phyloP scores from a whole-genome alignment of 2,329 filamentous ascomycete species.

The Exophiala sideris region DNA sequence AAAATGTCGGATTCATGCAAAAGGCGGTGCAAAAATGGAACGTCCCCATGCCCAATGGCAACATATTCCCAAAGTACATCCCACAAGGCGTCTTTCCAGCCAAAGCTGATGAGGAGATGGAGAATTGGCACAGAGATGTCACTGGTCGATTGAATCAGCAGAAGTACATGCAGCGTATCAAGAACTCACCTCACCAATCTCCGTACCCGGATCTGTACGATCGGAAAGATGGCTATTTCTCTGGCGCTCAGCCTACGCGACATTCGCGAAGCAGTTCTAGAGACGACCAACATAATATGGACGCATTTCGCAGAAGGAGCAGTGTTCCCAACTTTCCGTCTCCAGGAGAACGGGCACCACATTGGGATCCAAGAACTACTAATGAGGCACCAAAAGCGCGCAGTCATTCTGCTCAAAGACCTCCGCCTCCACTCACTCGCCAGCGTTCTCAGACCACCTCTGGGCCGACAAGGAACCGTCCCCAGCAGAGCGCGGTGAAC shows the following conservation, averaged over 20 bases:
- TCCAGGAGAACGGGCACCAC: constrained; percentile 20
- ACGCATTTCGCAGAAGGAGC: constrained; percentile 20
- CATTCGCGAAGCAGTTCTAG: constrained; percentile 19
- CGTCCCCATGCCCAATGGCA: constrained; percentile 68
- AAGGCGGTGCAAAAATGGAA: constrained; percentile 74
- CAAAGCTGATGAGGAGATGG: constrained; percentile 72
- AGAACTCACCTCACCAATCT: constrained; percentile 32
- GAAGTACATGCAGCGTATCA: constrained; percentile 41
- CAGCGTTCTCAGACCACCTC: constrained; percentile 24
- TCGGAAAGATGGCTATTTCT: constrained; percentile 27
- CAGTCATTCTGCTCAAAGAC: constrained; percentile 26
- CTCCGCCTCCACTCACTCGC: constrained; percentile 13
- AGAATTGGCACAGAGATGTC: constrained; percentile 79
- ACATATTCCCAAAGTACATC: constrained; percentile 57
- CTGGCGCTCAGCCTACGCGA: constrained; percentile 5
- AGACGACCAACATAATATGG: constrained; percentile 18
- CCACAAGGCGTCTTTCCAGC: constrained; percentile 70
- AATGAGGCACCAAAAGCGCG: constrained; percentile 18
- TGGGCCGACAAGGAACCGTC: neutral
- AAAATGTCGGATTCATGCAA: constrained; percentile 81
- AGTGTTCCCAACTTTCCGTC: constrained; percentile 28
- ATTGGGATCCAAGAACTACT: constrained; percentile 13
- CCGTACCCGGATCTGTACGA: constrained; percentile 28
- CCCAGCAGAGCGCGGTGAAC: constrained; percentile 4
- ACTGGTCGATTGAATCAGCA: constrained; percentile 67